Percentiles rank a stretch among this genome's conserved stretches.
phyloP scores from a whole-genome alignment of 108 stramenopile genomes.

The Seminavis robusta region DNA sequence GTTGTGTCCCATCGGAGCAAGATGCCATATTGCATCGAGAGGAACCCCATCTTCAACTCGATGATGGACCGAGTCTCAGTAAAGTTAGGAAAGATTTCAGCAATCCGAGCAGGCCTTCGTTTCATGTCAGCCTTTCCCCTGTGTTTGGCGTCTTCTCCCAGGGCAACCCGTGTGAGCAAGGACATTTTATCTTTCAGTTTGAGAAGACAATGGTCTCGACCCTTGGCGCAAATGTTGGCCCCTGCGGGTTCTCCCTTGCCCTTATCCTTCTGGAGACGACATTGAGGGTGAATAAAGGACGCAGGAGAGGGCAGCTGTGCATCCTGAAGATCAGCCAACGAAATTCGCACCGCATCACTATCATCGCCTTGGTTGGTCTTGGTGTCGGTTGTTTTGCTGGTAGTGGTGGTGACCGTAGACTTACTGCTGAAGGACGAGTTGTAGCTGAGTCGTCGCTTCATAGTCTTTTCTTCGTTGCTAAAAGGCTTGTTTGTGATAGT shows the following conservation, averaged over 20 bases:
- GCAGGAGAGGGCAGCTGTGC: constrained; percentile 17
- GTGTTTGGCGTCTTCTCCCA: constrained; percentile 10
- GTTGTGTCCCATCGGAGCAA: constrained; percentile 46
- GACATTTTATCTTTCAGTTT: constrained; percentile 57
- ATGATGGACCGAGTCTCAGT: constrained; percentile 56
- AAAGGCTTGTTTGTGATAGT: no score
- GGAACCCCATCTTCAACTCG: constrained; percentile 54
- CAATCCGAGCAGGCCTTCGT: constrained; percentile 29
- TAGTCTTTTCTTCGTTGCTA: no score
- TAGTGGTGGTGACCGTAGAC: no score
- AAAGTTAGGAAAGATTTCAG: constrained; percentile 1
- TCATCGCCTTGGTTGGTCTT: no score
- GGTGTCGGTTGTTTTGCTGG: no score
- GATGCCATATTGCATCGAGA: constrained; percentile 60
- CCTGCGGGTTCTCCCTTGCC: constrained; percentile 43
- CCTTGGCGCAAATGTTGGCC: constrained; percentile 28
- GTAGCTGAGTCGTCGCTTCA: no score
- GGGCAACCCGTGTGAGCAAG: constrained; percentile 34
- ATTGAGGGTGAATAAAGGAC: constrained; percentile 32
- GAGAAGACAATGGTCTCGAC: constrained; percentile 23
- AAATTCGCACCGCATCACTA: no score
- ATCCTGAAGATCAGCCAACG: no score
- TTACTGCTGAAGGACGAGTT: no score
- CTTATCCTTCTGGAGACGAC: constrained; percentile 60
- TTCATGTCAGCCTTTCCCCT: constrained; percentile 25